A percentile compares a stretch with the other conserved stretches of the same genome.
These are phyloP conservation scores for Penicillium taxi DNA, from an alignment of 495 filamentous ascomycete genomes.

Conservation along the genomic window DNA sequence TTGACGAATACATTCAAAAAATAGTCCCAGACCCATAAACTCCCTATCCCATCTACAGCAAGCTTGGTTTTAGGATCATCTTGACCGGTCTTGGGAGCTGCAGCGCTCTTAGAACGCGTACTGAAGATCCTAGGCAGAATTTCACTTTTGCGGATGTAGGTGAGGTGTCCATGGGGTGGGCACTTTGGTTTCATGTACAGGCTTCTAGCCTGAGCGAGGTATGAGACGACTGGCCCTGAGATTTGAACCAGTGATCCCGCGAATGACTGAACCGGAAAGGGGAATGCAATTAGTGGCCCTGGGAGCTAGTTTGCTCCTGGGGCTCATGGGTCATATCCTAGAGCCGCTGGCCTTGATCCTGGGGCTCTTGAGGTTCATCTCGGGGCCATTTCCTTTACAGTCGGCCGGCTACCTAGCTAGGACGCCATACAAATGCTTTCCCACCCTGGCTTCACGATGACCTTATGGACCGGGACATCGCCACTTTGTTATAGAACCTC, in stretches of 20 bases:
- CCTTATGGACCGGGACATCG: too few species aligned
- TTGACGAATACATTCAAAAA: not conserved
- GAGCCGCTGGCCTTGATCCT: not conserved
- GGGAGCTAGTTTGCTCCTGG: constrained; percentile 1
- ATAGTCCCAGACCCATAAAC: not conserved
- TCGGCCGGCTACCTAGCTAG: too few species aligned
- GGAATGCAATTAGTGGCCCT: constrained; percentile 1
- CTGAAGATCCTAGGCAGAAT: not conserved
- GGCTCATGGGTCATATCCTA: constrained; percentile 1
- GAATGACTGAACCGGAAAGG: not conserved
- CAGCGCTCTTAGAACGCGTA: not conserved
- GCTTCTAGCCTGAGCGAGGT: not conserved
- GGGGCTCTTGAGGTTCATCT: too few species aligned
- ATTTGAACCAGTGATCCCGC: not conserved
- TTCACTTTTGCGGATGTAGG: too few species aligned
- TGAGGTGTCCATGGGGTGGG: too few species aligned
- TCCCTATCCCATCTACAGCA: not conserved
- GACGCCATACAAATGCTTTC: too few species aligned
- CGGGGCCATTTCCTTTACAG: too few species aligned
- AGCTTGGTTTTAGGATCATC: not conserved
- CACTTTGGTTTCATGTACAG: too few species aligned
- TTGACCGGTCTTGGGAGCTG: not conserved
- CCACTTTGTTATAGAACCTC: too few species aligned
- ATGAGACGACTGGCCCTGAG: not conserved
- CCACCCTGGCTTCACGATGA: too few species aligned